Base-by-base conservation (phyloP, 305 asterid species). In the Plantago coronopus region DNA sequence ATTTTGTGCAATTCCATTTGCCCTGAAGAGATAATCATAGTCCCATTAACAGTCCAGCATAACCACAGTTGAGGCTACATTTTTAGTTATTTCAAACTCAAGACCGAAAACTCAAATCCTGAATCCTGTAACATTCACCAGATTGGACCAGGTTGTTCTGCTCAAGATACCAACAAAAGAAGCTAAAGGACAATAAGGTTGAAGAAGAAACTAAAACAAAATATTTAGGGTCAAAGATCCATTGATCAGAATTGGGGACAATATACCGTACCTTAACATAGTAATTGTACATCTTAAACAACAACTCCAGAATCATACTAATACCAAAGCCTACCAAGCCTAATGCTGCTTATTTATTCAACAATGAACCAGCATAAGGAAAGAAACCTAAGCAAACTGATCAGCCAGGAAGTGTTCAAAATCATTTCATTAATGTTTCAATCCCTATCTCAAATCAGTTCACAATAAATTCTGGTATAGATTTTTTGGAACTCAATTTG, bases 1-100 rank as follows among this genome's bases (percentile, higher is more conserved):
- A 77, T 55, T 83, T 78, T 93, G 99, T 5, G 96, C 84, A 48
- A 93, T 72, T 73, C 99, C 99, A 61, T 72, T 75, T 61, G 75
- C 68, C 78, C 99, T 93, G 88, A 71, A 78, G 45, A 67, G 59
- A 66, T 19, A 51, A 64, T 44, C 75, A 48, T 34, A 45, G 42
- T 47, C 59, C 25, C 48, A 22, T 23, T 9, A 56, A 27, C 8
- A 14, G 37, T 57, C 10, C 19, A 64, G 57, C 53, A 37, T 23
- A 27, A 44, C 54, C 54, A 48, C 49, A 48, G 37, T 27, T 59
- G 43, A 59, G 5, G 22, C 20, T 11, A 42, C 14, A 57, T 12
- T 31, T 31, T n/a, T n/a, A 4, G 20, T 29, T 40, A 22, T 2
- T 17, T 57, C 65, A 56, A 55, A 50, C 49, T 27, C 57, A 61